Percentiles rank a stretch among this genome's conserved stretches.
Conservation (phyloP, 139 green algal genomes). For the Pseudopediastrum boryanum region DNA sequence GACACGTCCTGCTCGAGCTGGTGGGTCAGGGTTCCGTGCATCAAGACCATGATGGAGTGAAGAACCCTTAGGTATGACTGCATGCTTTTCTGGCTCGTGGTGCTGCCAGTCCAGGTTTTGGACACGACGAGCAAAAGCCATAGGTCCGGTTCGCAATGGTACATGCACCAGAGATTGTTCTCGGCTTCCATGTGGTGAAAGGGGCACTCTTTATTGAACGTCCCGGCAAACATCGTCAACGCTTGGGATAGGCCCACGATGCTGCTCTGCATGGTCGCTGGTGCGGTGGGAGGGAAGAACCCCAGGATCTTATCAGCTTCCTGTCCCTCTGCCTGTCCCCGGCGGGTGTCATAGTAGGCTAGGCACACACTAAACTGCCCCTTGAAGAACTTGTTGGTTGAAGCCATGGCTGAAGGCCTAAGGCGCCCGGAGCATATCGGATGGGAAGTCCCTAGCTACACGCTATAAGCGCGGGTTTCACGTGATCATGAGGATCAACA, state of each 20-base stretch:
- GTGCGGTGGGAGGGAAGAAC: constrained; percentile 21
- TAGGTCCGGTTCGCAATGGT: constrained; percentile 31
- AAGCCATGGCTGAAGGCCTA: too few species aligned
- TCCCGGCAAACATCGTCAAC: constrained; percentile 36
- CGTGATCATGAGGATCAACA: too few species aligned
- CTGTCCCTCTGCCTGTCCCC: constrained; percentile 27
- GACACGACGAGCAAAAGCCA: constrained; percentile 35
- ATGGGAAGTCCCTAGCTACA: too few species aligned
- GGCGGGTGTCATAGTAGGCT: constrained; percentile 27
- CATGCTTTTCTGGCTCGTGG: background rate
- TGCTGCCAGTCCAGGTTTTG: background rate
- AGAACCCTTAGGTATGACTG: constrained; percentile 1
- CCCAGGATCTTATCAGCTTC: constrained; percentile 35
- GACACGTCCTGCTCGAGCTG: constrained; percentile 18
- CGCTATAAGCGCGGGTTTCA: too few species aligned
- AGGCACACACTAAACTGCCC: background rate
- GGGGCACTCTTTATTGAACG: constrained; percentile 39
- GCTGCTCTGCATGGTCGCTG: constrained; percentile 26
- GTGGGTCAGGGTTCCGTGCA: constrained; percentile 13
- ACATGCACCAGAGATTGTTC: constrained; percentile 26
- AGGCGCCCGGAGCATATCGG: too few species aligned
- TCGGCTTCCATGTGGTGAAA: constrained; percentile 31
- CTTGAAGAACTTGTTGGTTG: constrained; percentile 27
- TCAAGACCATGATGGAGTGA: background rate
- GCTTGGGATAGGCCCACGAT: constrained; percentile 37